Evolutionary conservation across 1,139 yeast genomes (phyloP).

Genomic region (Fermentozyma sake): DNA sequence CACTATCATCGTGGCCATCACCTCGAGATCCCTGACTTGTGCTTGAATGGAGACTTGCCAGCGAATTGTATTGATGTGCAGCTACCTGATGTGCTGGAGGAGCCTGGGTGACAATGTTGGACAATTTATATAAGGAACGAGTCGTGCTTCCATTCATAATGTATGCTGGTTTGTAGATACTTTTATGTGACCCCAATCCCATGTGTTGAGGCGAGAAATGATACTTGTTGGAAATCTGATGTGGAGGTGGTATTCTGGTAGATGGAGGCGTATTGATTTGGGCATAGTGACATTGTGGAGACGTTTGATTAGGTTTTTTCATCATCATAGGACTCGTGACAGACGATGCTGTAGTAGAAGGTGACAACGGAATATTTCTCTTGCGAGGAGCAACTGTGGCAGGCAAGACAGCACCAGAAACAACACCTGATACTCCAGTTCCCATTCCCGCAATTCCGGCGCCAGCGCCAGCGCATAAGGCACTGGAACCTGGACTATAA

Average conservation of each 20-base stretch:
- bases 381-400: too few species aligned
- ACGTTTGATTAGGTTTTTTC: conserved; percentile 5
- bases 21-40: conserved; percentile 21
- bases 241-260: conserved; percentile 8
- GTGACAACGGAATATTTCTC: too few species aligned
- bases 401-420: too few species aligned
- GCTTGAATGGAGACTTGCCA: conserved; percentile 25
- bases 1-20: conserved; percentile 21
- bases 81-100: too few species aligned
- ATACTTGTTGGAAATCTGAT: conserved; percentile 5
- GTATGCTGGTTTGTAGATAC: conserved; percentile 7
- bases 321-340: conserved; percentile 3
- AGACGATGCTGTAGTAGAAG: too few species aligned
- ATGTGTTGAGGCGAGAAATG: conserved; percentile 7
- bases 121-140: conserved; percentile 4
- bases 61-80: conserved; percentile 26
- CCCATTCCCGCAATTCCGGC: too few species aligned
- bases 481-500: too few species aligned
- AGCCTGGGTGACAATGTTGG: too few species aligned
- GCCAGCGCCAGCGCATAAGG: too few species aligned
- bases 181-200: too few species aligned
- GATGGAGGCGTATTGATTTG: conserved; percentile 10
- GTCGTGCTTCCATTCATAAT: conserved; percentile 1
- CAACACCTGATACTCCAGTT: too few species aligned
- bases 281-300: conserved; percentile 3